These are phyloP conservation scores for Plantago coronopus DNA, from an alignment of 305 asterid genomes.

Conservation along the genomic window DNA sequence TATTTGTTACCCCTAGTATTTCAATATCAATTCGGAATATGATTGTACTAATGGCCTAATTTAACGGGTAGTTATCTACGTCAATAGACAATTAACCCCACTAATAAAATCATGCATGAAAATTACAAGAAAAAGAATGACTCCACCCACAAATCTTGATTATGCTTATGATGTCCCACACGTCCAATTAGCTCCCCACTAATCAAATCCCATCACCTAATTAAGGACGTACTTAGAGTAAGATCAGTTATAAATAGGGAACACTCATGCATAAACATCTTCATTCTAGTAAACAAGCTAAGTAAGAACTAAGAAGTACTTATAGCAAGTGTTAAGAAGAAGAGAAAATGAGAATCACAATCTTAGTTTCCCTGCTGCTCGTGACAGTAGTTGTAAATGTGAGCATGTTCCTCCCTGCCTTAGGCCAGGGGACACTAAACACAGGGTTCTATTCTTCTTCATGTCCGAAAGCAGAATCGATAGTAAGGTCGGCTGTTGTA, in stretches of 20 bases:
- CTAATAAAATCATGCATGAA: slow-evolving; percentile 4
- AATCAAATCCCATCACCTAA: slow-evolving; percentile 3
- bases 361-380: slow-evolving; percentile 22
- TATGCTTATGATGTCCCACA: slow-evolving; percentile 20
- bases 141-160: background rate
- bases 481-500: slow-evolving; percentile 57
- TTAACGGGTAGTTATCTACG: too few species aligned
- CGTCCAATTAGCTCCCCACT: slow-evolving; percentile 29
- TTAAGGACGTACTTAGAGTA: background rate
- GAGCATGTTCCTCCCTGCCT: slow-evolving; percentile 15
- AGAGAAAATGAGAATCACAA: slow-evolving; percentile 25
- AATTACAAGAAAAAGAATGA: background rate
- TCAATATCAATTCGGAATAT: too few species aligned
- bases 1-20: too few species aligned
- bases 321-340: too few species aligned
- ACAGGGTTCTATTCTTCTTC: slow-evolving; percentile 59
- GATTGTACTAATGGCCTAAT: too few species aligned
- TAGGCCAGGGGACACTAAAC: slow-evolving; percentile 35
- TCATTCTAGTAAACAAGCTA: too few species aligned
- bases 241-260: too few species aligned
- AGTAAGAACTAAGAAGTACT: too few species aligned
- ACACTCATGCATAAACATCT: too few species aligned
- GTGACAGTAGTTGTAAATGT: slow-evolving; percentile 4
- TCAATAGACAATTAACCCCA: slow-evolving; percentile 3
- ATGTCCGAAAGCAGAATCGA: slow-evolving; percentile 59